These are phyloP conservation scores for Saccharum officinarum DNA, from an alignment of 176 grass and related monocot species.

Conservation along the genomic window DNA sequence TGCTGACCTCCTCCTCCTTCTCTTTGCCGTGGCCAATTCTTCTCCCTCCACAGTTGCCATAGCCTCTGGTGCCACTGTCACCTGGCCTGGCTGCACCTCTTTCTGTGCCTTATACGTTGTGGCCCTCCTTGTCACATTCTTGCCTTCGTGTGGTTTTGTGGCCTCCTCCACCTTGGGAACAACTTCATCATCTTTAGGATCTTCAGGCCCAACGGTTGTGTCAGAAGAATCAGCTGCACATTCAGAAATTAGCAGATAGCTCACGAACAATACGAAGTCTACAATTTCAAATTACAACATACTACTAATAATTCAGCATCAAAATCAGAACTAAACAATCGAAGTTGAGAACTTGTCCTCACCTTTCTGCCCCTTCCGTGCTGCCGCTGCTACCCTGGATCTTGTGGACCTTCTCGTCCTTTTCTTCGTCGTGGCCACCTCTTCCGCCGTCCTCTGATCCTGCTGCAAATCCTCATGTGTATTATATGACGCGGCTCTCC, in stretches of 20 bases:
- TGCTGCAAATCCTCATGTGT: not conserved
- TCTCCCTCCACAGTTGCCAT: not conserved
- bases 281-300: not conserved
- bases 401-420: not conserved
- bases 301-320: not conserved
- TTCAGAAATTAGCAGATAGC: not conserved
- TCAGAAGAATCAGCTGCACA: slow-evolving; percentile 1
- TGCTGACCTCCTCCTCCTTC: not conserved
- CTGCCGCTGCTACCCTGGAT: not conserved
- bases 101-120: not conserved
- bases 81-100: slow-evolving; percentile 25
- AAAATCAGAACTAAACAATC: not conserved
- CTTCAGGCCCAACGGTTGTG: not conserved
- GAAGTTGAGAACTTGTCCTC: not conserved
- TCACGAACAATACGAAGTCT: not conserved
- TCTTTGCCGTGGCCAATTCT: slow-evolving; percentile 24
- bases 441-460: not conserved
- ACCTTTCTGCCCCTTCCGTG: not conserved
- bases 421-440: not conserved
- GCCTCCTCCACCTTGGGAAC: slow-evolving; percentile 1
- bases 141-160: not conserved
- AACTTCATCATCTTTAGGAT: not conserved
- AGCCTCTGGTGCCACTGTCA: slow-evolving; percentile 16
- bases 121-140: not conserved
- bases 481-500: not conserved